Percentiles rank a stretch among this genome's conserved stretches.
These are phyloP conservation scores for Hypoxylon fuscum DNA, from an alignment of 495 filamentous ascomycete genomes.

Conservation along the genomic window DNA sequence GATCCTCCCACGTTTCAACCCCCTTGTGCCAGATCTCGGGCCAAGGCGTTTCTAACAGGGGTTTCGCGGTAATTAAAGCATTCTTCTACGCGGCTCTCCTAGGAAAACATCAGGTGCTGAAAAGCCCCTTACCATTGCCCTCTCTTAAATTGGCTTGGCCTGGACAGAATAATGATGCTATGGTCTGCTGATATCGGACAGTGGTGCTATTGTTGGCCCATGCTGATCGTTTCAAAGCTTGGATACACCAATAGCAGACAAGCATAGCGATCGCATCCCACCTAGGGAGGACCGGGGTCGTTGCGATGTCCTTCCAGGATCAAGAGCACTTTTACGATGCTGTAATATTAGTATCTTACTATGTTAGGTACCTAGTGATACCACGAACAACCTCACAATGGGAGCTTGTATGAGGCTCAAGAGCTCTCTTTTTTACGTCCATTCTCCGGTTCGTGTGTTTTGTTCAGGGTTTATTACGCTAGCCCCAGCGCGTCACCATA, in stretches of 20 bases:
- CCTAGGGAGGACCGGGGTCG: background rate
- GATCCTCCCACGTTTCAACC: slow-evolving; percentile 39
- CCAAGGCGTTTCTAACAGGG: slow-evolving; percentile 40
- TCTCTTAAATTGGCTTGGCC: slow-evolving; percentile 5
- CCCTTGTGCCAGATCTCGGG: slow-evolving; percentile 41
- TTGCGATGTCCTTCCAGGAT: background rate
- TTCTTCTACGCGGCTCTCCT: background rate
- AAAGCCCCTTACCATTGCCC: slow-evolving; percentile 9
- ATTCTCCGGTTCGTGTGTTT: too few species aligned
- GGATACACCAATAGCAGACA: slow-evolving; percentile 20
- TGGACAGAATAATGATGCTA: slow-evolving; percentile 22
- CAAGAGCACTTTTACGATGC: too few species aligned
- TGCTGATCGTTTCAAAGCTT: slow-evolving; percentile 26
- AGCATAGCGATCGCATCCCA: slow-evolving; percentile 11
- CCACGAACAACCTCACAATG: too few species aligned
- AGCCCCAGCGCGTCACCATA: slow-evolving; percentile 7
- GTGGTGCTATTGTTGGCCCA: slow-evolving; percentile 13
- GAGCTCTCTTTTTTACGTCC: too few species aligned
- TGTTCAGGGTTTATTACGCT: too few species aligned
- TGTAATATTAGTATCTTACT: too few species aligned
- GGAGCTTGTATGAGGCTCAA: too few species aligned
- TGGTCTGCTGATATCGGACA: slow-evolving; percentile 36
- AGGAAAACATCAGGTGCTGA: slow-evolving; percentile 3
- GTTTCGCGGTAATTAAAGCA: slow-evolving; percentile 35
- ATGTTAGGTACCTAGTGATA: too few species aligned